A percentile compares a stretch with the other conserved stretches of the same genome.
phyloP scores from a whole-genome alignment of 2,329 filamentous ascomycete species.

The Malbranchea zuffiana region DNA sequence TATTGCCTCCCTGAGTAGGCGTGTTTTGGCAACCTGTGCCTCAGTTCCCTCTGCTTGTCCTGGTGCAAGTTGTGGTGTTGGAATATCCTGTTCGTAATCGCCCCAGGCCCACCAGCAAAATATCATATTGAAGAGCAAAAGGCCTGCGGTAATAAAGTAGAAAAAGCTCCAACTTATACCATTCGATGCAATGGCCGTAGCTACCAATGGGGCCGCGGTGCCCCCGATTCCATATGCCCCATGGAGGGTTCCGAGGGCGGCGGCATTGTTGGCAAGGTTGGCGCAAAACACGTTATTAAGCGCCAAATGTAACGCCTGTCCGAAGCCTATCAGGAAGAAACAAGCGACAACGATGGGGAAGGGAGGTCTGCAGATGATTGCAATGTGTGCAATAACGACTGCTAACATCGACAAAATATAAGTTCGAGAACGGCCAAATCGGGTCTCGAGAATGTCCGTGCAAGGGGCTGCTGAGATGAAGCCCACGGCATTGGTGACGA shows the following conservation, averaged over 20 bases:
- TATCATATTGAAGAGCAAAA: slow-evolving; percentile 47
- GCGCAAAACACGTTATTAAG: slow-evolving; percentile 48
- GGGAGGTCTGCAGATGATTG: slow-evolving; percentile 56
- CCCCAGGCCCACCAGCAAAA: slow-evolving; percentile 58
- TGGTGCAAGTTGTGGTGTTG: slow-evolving; percentile 33
- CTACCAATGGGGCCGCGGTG: slow-evolving; percentile 56
- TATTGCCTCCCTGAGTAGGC: slow-evolving; percentile 39
- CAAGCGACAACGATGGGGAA: slow-evolving; percentile 56
- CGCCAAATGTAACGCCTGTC: slow-evolving; percentile 42
- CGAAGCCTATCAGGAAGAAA: slow-evolving; percentile 57
- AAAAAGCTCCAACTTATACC: slow-evolving; percentile 57
- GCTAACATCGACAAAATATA: slow-evolving; percentile 49
- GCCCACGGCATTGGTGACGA: slow-evolving; percentile 64
- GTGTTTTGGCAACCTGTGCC: slow-evolving; percentile 20
- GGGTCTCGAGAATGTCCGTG: slow-evolving; percentile 52
- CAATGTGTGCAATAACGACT: slow-evolving; percentile 51
- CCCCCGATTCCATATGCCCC: slow-evolving; percentile 49
- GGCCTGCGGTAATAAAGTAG: slow-evolving; percentile 55
- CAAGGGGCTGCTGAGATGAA: slow-evolving; percentile 63
- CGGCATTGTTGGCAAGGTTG: slow-evolving; percentile 42
- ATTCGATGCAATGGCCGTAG: slow-evolving; percentile 58
- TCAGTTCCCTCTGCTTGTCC: slow-evolving; percentile 35
- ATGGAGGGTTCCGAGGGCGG: slow-evolving; percentile 34
- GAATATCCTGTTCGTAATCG: slow-evolving; percentile 54
- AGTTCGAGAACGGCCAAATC: slow-evolving; percentile 54